These are phyloP conservation scores for Lactarius evosmus DNA, from an alignment of 768 basidiomycete genomes.

Conservation along the genomic window DNA sequence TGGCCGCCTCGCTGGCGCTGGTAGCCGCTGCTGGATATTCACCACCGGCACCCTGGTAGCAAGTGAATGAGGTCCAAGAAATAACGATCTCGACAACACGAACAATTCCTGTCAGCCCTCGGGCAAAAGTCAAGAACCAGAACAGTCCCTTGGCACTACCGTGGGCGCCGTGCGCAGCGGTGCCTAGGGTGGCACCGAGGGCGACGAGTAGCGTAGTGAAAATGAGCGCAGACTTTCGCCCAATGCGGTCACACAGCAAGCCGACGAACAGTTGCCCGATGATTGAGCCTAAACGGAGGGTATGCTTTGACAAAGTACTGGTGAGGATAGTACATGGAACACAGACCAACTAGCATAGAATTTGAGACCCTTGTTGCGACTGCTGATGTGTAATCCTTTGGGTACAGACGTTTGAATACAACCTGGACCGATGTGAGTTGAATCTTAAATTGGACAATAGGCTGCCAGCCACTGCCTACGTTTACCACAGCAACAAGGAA, in stretches of 20 bases:
- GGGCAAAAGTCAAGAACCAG: constrained; percentile 70
- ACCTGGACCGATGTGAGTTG: constrained; percentile 41
- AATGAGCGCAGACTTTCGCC: constrained; percentile 68
- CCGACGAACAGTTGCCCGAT: constrained; percentile 64
- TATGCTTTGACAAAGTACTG: constrained; percentile 7
- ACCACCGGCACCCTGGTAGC: constrained; percentile 60
- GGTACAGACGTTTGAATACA: constrained; percentile 61
- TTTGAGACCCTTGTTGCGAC: constrained; percentile 71
- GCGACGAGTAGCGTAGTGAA: constrained; percentile 66
- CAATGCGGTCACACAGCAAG: constrained; percentile 63
- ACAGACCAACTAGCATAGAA: constrained; percentile 61
- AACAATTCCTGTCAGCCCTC: constrained; percentile 67
- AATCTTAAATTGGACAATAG: constrained; percentile 13
- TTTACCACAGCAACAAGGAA: constrained; percentile 69
- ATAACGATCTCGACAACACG: constrained; percentile 29
- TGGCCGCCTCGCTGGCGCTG: constrained; percentile 66
- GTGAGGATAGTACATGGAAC: constrained; percentile 8
- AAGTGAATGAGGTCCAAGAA: constrained; percentile 3
- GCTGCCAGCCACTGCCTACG: constrained; percentile 40
- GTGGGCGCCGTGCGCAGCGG: constrained; percentile 60
- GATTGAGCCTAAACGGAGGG: constrained; percentile 46
- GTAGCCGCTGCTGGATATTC: constrained; percentile 75
- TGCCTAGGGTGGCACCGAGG: constrained; percentile 62
- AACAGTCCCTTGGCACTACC: constrained; percentile 58
- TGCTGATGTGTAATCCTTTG: constrained; percentile 53